Base-by-base conservation (phyloP, 2,329 filamentous ascomycete genomes). In the Malbranchea zuffiana region DNA sequence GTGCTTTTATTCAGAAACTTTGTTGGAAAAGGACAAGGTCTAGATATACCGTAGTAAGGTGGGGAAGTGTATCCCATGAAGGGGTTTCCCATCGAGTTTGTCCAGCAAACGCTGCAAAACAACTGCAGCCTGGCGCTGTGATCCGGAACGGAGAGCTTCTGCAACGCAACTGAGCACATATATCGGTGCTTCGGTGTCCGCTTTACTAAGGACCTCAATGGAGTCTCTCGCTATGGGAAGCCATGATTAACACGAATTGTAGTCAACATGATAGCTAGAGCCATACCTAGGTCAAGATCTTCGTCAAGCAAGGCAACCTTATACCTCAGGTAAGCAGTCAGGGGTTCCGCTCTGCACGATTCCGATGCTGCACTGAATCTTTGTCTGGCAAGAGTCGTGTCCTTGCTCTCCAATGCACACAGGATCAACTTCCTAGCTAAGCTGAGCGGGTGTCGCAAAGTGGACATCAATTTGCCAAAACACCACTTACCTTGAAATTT, bases 151-250 rank as follows among this genome's bases (percentile, higher is more conserved):
- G 33, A 86, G 77, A 2, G 84, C 80, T 54, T 92, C 84, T 18
- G 84, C 62, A 15, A 84, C 74, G 48, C 86, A 94, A 1, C 84
- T 82, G 45, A 87, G 85, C 1, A 95, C 65, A 28, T 85, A 72
- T 10, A 75, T 74, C 13, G 67, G 63, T 21, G 78, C 71, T 15
- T 70, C 67, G 1, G 63, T 54, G 0, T 67, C 64, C 5, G 63
- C 54, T n/a, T 65, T 65, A 38, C 68, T 70, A 17, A 94, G 61
- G 2, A 60, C 55, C 17, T 74, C 63, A 2, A 93, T 68, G 50
- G 78, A 83, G 30, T 75, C 67, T 13, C 65, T 57, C n/a, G 79
- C 79, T 53, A 69, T 16, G 11, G 15, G 31, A 27, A 35, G 24
- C 12, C 4, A 21, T 30, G 13, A 8, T 20, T 32, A 35, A 54